A percentile compares a stretch with the other conserved stretches of the same genome.
Evolutionary conservation across 495 filamentous ascomycete genomes (phyloP).

Genomic region (Daldinia decipiens): DNA sequence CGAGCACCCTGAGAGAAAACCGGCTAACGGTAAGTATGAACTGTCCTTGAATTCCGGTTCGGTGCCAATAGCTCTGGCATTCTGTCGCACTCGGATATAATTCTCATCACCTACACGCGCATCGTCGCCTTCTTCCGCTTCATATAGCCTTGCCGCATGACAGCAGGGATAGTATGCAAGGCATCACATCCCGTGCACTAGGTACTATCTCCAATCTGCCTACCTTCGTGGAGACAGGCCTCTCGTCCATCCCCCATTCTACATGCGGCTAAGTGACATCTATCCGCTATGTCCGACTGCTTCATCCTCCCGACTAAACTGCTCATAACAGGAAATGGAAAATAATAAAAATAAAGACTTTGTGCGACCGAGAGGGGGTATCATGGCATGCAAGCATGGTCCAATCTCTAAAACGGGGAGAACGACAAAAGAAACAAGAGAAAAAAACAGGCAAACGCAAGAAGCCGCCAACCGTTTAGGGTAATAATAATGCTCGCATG

Average conservation of each 20-base stretch:
- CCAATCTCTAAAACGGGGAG: constrained; percentile 21
- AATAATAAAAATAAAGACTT: constrained; percentile 6
- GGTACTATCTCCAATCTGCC: background rate
- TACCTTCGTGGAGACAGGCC: background rate
- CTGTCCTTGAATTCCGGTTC: background rate
- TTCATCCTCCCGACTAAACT: background rate
- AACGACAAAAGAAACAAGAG: background rate
- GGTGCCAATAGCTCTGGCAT: background rate
- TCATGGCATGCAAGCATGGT: constrained; percentile 40
- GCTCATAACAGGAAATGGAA: background rate
- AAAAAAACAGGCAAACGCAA: constrained; percentile 3
- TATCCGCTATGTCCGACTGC: background rate
- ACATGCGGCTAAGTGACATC: background rate
- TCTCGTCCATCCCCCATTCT: background rate
- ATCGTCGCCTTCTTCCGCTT: background rate
- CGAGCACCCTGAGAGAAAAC: background rate
- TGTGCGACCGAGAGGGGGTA: constrained; percentile 31
- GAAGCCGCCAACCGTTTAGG: constrained; percentile 5
- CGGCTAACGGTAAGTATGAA: background rate
- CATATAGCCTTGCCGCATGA: background rate
- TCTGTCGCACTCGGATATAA: background rate
- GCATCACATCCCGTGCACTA: background rate
- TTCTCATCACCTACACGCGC: background rate
- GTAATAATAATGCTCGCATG: constrained; percentile 2
- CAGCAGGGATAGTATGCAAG: background rate